Evolutionary conservation across 768 basidiomycete species (phyloP).

Genomic region (Mycena metata): DNA sequence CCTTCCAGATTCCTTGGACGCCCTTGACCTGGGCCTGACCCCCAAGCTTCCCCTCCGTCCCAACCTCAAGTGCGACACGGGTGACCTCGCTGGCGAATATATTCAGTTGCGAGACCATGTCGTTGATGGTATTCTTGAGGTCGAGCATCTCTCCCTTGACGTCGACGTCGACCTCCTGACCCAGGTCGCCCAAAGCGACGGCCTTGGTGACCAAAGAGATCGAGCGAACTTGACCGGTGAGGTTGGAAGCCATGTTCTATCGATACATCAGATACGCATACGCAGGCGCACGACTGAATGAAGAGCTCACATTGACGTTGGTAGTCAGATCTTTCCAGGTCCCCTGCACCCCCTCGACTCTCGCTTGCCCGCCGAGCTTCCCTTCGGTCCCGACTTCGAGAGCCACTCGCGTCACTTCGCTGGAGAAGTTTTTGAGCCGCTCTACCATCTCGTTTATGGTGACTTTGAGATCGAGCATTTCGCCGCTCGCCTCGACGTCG

Average conservation of each 20-base stretch:
- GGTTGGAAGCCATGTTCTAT: conserved; percentile 84
- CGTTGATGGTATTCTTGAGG: conserved; percentile 84
- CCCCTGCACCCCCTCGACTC: conserved; percentile 92
- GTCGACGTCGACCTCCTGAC: conserved; percentile 93
- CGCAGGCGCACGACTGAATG: background rate
- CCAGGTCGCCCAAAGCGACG: conserved; percentile 91
- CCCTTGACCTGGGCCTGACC: conserved; percentile 80
- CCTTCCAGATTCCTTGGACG: conserved; percentile 80
- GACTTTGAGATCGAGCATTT: conserved; percentile 82
- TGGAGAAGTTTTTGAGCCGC: conserved; percentile 57
- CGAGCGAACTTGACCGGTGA: conserved; percentile 83
- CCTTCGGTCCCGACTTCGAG: conserved; percentile 91
- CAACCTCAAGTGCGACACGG: conserved; percentile 81
- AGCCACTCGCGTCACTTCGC: conserved; percentile 87
- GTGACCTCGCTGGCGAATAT: conserved; percentile 74
- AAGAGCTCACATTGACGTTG: conserved; percentile 64
- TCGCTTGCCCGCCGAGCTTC: conserved; percentile 89
- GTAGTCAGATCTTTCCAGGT: conserved; percentile 88
- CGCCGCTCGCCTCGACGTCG: conserved; percentile 85
- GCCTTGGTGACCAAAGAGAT: conserved; percentile 91
- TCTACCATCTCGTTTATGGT: conserved; percentile 72
- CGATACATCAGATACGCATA: conserved; percentile 53
- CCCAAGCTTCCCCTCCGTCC: conserved; percentile 60
- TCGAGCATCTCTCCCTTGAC: conserved; percentile 92
- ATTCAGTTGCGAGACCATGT: conserved; percentile 75